These are phyloP conservation scores for Saturnispora ahearnii DNA, from an alignment of 805 yeast species.

Conservation along the genomic window DNA sequence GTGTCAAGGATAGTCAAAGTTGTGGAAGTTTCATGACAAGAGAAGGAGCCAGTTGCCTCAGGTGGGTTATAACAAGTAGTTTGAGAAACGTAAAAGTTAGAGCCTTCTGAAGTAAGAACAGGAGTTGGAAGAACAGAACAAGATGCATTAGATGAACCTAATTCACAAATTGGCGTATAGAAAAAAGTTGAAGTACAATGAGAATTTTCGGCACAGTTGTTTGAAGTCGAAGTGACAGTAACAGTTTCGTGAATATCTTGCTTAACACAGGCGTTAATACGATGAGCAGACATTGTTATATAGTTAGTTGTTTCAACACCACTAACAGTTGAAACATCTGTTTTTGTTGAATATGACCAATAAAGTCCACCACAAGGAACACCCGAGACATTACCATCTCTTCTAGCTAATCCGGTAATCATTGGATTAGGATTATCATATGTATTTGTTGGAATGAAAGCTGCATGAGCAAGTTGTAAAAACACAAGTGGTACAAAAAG, in stretches of 20 bases:
- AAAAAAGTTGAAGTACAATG: slow-evolving; percentile 13
- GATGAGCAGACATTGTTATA: background rate
- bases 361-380: background rate
- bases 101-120: slow-evolving; percentile 1
- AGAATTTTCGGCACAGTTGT: slow-evolving; percentile 12
- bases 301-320: background rate
- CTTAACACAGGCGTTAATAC: background rate
- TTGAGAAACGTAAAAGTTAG: slow-evolving; percentile 8
- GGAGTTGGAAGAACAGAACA: slow-evolving; percentile 10
- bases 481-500: background rate
- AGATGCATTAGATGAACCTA: slow-evolving; percentile 5
- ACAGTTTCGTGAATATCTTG: background rate
- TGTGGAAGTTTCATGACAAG: slow-evolving; percentile 10
- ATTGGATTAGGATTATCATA: background rate
- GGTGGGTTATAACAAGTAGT: slow-evolving; percentile 12
- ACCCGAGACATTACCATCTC: background rate
- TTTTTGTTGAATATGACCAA: slow-evolving; percentile 2
- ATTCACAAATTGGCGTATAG: slow-evolving; percentile 10
- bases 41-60: slow-evolving; percentile 13
- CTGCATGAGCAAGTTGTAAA: background rate
- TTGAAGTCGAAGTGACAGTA: slow-evolving; percentile 9
- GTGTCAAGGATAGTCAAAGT: slow-evolving; percentile 6
- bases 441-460: background rate
- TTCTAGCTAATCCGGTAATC: background rate
- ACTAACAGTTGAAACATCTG: background rate